These are phyloP conservation scores for Przewalskia tangutica DNA, from an alignment of 257 asterid genomes.

Conservation along the genomic window DNA sequence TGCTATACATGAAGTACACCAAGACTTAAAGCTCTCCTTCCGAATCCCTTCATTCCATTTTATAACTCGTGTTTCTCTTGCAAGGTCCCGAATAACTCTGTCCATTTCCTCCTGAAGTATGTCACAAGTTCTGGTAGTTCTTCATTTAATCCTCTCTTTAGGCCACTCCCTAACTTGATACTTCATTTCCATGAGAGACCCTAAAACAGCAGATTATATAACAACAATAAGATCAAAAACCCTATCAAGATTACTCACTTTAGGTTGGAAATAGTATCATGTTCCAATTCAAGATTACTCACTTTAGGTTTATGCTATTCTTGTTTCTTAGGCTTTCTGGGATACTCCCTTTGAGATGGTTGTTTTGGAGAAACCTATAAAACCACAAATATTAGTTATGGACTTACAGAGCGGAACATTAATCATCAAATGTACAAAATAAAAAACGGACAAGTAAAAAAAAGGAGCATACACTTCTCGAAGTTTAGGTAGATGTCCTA, in stretches of 20 bases:
- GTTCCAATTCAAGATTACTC: not conserved
- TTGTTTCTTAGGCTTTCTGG: slow-evolving; percentile 39
- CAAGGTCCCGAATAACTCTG: not conserved
- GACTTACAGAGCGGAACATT: not conserved
- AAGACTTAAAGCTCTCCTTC: not conserved
- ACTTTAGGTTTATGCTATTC: slow-evolving; percentile 35
- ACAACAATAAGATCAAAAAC: not conserved
- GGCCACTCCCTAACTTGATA: not conserved
- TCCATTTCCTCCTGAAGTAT: not conserved
- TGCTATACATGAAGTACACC: not conserved
- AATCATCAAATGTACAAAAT: not conserved
- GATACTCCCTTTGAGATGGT: slow-evolving; percentile 36
- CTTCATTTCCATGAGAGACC: slow-evolving; percentile 19
- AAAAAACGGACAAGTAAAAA: not conserved
- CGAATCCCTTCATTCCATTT: not conserved
- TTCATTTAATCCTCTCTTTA: not conserved
- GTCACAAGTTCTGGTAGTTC: not conserved
- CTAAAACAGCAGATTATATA: slow-evolving; percentile 8
- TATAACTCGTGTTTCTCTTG: not conserved
- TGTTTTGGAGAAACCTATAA: slow-evolving; percentile 61
- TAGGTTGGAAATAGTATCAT: not conserved
- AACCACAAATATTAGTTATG: not conserved
- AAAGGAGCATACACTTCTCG: slow-evolving; percentile 46
- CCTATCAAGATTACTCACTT: too few species aligned
- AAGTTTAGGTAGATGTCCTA: slow-evolving; percentile 47